Base-by-base conservation (phyloP, 352 stramenopile genomes). In the Phytophthora constricta region DNA sequence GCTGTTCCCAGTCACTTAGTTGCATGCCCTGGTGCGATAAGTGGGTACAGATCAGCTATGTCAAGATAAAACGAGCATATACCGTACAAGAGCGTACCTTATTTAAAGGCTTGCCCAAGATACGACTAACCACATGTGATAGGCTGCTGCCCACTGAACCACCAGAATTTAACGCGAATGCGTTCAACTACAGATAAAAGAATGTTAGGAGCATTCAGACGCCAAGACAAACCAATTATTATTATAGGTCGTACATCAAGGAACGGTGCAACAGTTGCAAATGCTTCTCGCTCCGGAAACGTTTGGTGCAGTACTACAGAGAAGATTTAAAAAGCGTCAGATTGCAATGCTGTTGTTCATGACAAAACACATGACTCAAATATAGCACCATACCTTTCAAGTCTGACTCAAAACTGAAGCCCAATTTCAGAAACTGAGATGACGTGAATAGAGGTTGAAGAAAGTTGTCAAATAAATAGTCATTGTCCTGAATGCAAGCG, bases 401-500 rank as follows among this genome's bases (percentile, higher is more conserved):
- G 42, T 92, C 83, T 1, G 83, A 86, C 20, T 87, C 73, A 51
- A 92, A 92, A 19, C 79, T 78, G 62, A 92, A 92, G 4, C 83
- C 81, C 13, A 90, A 37, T 61, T 90, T 90, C n/a, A 92, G 39
- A 41, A 77, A 65, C 14, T 43, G 16, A 1, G 46, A 26, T 5
- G 67, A 86, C 10, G 54, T 68, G 14, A 92, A 75, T 14, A 92
- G 58, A 0, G 23, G 42, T 5, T 42, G n/a, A 3, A 90, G 50
- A 37, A 90, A 87, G 3, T 19, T 45, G 19, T 89, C 69, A 27
- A 91, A 86, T 13, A 91, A 58, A 20, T 76, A 72, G 7, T 67
- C 51, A 28, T 62, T 81, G 23, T 84, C 56, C 83, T 89, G 33
- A 0, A 45, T 31, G 9, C n/a, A 16, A 11, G 37, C 17, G 10